phyloP scores from a whole-genome alignment of 2,329 filamentous ascomycete genomes.

The Pseudogymnoascus sp. region DNA sequence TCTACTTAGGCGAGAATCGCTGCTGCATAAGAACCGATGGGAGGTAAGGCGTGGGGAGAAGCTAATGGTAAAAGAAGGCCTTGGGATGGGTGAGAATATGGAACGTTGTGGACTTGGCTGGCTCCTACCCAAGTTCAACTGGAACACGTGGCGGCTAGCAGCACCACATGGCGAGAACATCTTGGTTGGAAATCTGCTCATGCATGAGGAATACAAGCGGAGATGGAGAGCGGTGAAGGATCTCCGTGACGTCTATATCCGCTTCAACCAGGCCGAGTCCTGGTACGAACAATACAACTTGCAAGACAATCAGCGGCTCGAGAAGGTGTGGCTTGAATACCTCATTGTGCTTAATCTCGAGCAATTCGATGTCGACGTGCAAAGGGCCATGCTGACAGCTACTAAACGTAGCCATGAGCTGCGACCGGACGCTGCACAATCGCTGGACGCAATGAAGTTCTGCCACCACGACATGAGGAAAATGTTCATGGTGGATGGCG shows the following conservation, averaged over 20 bases:
- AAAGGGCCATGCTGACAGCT: neutral
- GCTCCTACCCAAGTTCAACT: neutral
- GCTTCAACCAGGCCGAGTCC: neutral
- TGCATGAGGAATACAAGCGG: neutral
- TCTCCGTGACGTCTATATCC: neutral
- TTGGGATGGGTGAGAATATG: neutral
- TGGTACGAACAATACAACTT: neutral
- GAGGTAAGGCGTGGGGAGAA: neutral
- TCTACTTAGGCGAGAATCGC: neutral
- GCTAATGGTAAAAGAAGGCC: neutral
- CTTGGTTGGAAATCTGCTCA: neutral
- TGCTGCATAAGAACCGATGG: neutral
- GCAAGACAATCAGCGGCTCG: neutral
- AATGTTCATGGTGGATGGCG: neutral
- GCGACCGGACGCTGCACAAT: neutral
- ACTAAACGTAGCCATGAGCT: neutral
- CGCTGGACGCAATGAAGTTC: neutral
- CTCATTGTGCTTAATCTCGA: neutral
- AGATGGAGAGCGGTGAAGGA: neutral
- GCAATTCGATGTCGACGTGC: neutral
- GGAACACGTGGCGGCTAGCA: neutral
- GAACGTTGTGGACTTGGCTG: neutral
- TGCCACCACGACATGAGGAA: neutral
- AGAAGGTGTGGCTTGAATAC: neutral
- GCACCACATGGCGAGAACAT: neutral